Evolutionary conservation across 1,284 basidiomycete species (phyloP), one percentile per base, ranked within the genome.

Genomic region (Cryptococcus sp.): DNA sequence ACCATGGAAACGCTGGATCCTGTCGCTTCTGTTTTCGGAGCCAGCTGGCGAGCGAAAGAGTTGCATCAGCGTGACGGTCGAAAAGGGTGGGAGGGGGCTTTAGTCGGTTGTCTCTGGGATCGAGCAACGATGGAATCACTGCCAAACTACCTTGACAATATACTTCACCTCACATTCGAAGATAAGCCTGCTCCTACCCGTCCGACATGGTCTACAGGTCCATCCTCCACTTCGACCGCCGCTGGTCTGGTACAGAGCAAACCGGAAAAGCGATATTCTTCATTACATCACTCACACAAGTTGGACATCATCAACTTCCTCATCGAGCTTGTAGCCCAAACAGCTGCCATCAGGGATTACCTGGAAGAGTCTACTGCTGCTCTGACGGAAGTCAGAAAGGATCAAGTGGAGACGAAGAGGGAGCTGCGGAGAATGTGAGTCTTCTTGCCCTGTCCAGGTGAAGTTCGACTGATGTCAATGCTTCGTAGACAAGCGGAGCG

Each of bases 371-470:
- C 90, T 68, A 93, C 94, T 69, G 84, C 88, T 64, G 87, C 89
- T 63, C 79, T 99, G 59, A 98, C 96, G 11, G 90, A 93, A 45
- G 81, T 96, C 51, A 81, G 95, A 63, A 99, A 99, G 80, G 92
- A 95, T 76, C 91, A 94, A 76, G 91, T 95, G 39, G 95, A 99
- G 65, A 85, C 94, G 52, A 94, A 93, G 76, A 83, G 94, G 60
- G 83, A 87, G 66, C 88, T 89, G 79, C 93, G 91, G 77, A 86
- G 88, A 71, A 83, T 87, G 91, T 93, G 74, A 80, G 91, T 85
- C 29, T 43, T 23, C 13, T 16, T 43, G 20, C 6, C 26, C 17
- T 10, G 34, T 38, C 16, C 3, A 50, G 39, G 17, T 56, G 49
- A 50, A 19, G 23, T 52, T 17, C 59, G 39, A 10, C n/a, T 54